Evolutionary conservation across 2,329 filamentous ascomycete genomes (phyloP).

Genomic region (Arthrobotrys musiformis): DNA sequence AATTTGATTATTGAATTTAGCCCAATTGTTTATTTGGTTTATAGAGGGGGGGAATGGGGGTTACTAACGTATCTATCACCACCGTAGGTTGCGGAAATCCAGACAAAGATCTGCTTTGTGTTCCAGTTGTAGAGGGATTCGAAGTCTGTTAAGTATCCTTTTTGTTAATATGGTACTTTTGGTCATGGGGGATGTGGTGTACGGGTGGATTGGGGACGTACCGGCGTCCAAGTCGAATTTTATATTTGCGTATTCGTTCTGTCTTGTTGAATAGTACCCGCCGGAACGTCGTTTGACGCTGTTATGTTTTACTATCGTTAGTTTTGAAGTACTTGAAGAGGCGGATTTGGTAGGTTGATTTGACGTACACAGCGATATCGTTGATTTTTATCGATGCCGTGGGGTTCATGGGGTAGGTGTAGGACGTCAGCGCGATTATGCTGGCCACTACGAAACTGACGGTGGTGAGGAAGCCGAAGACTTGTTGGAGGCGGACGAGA

Average conservation of each 20-base stretch:
- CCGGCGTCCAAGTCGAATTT: conserved; percentile 89
- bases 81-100: conserved; percentile 80
- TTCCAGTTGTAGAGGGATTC: conserved; percentile 97
- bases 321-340: neutral
- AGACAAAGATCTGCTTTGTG: conserved; percentile 97
- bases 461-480: conserved; percentile 98
- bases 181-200: neutral
- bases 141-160: conserved; percentile 70
- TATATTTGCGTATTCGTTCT: conserved; percentile 95
- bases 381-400: conserved; percentile 72
- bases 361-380: conserved; percentile 83
- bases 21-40: conserved; percentile 62
- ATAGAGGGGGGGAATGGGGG: conserved; percentile 62
- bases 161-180: neutral
- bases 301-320: conserved; percentile 33
- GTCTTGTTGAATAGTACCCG: conserved; percentile 85
- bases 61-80: conserved; percentile 56
- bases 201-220: conserved; percentile 59
- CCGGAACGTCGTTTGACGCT: conserved; percentile 92
- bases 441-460: conserved; percentile 83
- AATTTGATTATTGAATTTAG: conserved; percentile 60
- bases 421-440: conserved; percentile 82
- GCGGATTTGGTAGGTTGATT: neutral
- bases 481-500: conserved; percentile 84
- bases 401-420: conserved; percentile 76